Evolutionary conservation across 495 filamentous ascomycete species (phyloP), one percentile per base, ranked within the genome.

Genomic region (Penicillium macrosclerotiorum): DNA sequence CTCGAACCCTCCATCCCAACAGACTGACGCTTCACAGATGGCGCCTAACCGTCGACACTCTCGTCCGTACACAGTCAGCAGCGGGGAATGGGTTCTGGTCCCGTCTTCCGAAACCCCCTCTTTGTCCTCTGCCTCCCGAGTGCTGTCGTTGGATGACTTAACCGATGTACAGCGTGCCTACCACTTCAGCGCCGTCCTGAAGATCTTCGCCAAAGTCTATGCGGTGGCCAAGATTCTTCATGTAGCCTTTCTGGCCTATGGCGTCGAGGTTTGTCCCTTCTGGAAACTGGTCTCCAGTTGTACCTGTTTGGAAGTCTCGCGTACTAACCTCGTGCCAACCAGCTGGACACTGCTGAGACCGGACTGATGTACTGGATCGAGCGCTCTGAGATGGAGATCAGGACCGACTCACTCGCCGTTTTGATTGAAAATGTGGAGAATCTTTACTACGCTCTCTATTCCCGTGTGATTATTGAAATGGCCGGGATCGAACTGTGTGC

Each of bases 401-500:
- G 35, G 22, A 59, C 54, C 11, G 37, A 55, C 2, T 56, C 59
- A 1, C 47, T 72, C 4, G 30, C 39, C 9, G 40, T 42, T 3
- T 47, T 74, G 12, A 59, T 70, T 36, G 53, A 63, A 4, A 55
- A 47, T 13, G 49, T 64, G 11, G 66, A 74, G 25, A 59, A 60
- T 16, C 48, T 74, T 8, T 74, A 61, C 14, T 68, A 68, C 38
- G 47, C 59, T 6, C 31, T 70, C 14, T 74, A 71, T 33, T 50
- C 69, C 0, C 53, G 68, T 34, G 27, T 74, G 4, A 52, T 60
- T 8, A 52, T 70, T 31, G 71, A 74, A 32, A 57, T 73, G 32
- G 63, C 66, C 3, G 63, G 49, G 13, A 57, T 64, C 13, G 64
- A 74, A 8, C 58, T 74, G 6, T 71, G 64, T 37, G 45, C 53